phyloP scores from a whole-genome alignment of 2,329 filamentous ascomycete species.

The Aschersonia sp. region DNA sequence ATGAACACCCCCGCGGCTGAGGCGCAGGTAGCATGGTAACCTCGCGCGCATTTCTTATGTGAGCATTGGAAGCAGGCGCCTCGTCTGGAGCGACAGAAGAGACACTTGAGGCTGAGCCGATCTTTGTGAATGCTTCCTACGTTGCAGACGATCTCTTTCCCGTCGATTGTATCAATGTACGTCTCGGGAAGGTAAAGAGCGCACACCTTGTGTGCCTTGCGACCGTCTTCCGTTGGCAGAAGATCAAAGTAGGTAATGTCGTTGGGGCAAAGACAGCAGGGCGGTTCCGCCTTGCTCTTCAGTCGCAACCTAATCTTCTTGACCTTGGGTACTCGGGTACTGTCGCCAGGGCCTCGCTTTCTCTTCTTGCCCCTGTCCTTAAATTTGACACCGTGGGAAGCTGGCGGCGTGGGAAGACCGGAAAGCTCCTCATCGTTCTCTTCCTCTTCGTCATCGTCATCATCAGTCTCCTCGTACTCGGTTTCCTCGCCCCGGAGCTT shows the following conservation, averaged over 20 bases:
- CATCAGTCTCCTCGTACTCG: slow-evolving; percentile 60
- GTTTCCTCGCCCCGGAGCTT: slow-evolving; percentile 82
- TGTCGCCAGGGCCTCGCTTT: slow-evolving; percentile 19
- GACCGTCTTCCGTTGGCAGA: slow-evolving; percentile 75
- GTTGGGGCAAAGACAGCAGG: slow-evolving; percentile 87
- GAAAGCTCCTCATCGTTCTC: slow-evolving; percentile 41
- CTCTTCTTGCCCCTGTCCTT: slow-evolving; percentile 52
- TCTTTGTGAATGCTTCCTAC: slow-evolving; percentile 72
- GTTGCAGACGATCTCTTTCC: slow-evolving; percentile 61
- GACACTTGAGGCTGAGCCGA: slow-evolving; percentile 80
- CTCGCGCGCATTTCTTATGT: slow-evolving; percentile 80
- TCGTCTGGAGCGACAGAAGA: slow-evolving; percentile 85
- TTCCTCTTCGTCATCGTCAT: slow-evolving; percentile 46
- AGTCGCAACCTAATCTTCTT: slow-evolving; percentile 73
- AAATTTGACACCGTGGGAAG: slow-evolving; percentile 55
- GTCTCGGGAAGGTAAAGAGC: slow-evolving; percentile 88
- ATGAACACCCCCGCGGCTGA: slow-evolving; percentile 84
- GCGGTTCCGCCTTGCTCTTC: slow-evolving; percentile 56
- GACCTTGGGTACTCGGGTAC: slow-evolving; percentile 36
- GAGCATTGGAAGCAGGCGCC: slow-evolving; percentile 98
- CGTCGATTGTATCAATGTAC: slow-evolving; percentile 60
- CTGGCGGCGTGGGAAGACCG: slow-evolving; percentile 65
- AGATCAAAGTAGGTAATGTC: slow-evolving; percentile 69
- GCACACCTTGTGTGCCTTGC: slow-evolving; percentile 77
- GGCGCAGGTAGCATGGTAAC: slow-evolving; percentile 92